Percentiles rank a stretch among this genome's conserved stretches.
phyloP scores from a whole-genome alignment of 2,329 filamentous ascomycete species.

The Neoscytalidium dimidiatum region DNA sequence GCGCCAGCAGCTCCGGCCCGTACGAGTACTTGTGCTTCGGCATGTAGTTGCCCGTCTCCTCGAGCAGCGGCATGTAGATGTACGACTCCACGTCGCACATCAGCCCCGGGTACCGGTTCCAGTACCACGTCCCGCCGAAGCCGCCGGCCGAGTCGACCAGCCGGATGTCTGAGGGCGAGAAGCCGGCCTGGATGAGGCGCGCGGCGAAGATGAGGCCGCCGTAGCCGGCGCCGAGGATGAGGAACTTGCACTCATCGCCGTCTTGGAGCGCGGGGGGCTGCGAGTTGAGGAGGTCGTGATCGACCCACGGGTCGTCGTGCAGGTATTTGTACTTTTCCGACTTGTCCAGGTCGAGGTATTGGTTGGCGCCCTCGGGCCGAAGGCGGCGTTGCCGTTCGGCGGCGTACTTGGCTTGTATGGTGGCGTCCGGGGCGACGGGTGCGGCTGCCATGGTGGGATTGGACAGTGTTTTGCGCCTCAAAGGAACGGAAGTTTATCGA shows the following conservation, averaged over 20 bases:
- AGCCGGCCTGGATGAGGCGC: conserved; percentile 41
- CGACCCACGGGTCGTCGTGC: conserved; percentile 33
- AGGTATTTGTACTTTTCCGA: conserved; percentile 27
- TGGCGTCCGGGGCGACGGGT: background rate
- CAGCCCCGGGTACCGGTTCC: conserved; percentile 29
- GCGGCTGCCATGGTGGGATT: too few relatives aligned
- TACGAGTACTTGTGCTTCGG: conserved; percentile 37
- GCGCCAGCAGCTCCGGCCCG: conserved; percentile 36
- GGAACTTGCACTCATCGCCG: conserved; percentile 23
- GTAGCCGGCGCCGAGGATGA: conserved; percentile 49
- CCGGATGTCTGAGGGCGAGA: conserved; percentile 37
- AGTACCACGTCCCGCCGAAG: conserved; percentile 32
- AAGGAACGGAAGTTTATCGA: too few relatives aligned
- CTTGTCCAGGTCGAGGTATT: conserved; percentile 28
- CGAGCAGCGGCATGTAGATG: conserved; percentile 40
- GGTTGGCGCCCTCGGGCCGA: background rate
- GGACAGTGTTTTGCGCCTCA: too few relatives aligned
- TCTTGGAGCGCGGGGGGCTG: background rate
- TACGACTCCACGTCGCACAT: conserved; percentile 18
- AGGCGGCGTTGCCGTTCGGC: background rate
- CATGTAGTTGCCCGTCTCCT: conserved; percentile 43
- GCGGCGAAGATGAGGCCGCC: conserved; percentile 47
- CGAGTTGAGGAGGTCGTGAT: conserved; percentile 14
- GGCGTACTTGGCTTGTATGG: background rate
- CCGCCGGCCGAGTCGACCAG: conserved; percentile 27